A percentile compares a stretch with the other conserved stretches of the same genome.
Conservation (phyloP, 2,329 filamentous ascomycete species). For the Alternaria dauci region DNA sequence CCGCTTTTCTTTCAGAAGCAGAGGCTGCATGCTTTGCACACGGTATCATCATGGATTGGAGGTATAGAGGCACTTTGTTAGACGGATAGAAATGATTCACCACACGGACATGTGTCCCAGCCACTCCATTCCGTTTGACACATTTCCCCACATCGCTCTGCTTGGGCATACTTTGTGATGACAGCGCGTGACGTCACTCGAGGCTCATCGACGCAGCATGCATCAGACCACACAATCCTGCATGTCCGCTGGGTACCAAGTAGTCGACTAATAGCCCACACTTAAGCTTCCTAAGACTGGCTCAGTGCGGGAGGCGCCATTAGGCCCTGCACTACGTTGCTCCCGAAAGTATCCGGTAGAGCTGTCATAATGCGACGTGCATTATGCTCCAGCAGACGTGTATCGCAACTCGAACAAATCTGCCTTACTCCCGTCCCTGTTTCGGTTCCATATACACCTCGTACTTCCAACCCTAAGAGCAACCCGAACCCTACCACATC, state of each 20-base stretch:
- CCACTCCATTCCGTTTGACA: not conserved
- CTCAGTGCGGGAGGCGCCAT: not conserved
- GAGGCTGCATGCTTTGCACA: conserved; percentile 4
- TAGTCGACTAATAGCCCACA: not conserved
- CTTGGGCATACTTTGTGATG: not conserved
- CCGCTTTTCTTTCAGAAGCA: conserved; percentile 7
- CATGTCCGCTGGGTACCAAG: not conserved
- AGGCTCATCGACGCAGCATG: not conserved
- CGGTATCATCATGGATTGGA: not conserved
- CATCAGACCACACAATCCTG: not conserved
- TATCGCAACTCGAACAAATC: not conserved
- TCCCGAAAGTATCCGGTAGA: conserved; percentile 5
- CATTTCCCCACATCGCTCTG: not conserved
- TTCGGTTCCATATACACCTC: not conserved
- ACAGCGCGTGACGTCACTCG: conserved; percentile 2
- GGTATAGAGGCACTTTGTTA: conserved; percentile 4
- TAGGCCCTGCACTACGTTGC: not conserved
- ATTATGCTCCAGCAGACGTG: not conserved
- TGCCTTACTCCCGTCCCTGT: not conserved
- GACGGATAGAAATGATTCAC: conserved; percentile 4
- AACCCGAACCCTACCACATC: not conserved
- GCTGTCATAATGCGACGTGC: conserved; percentile 7
- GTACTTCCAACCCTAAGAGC: not conserved
- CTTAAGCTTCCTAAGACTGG: not conserved
- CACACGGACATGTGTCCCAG: not conserved